phyloP scores from a whole-genome alignment of 2,329 filamentous ascomycete genomes.

The Penicillium sumatraense region DNA sequence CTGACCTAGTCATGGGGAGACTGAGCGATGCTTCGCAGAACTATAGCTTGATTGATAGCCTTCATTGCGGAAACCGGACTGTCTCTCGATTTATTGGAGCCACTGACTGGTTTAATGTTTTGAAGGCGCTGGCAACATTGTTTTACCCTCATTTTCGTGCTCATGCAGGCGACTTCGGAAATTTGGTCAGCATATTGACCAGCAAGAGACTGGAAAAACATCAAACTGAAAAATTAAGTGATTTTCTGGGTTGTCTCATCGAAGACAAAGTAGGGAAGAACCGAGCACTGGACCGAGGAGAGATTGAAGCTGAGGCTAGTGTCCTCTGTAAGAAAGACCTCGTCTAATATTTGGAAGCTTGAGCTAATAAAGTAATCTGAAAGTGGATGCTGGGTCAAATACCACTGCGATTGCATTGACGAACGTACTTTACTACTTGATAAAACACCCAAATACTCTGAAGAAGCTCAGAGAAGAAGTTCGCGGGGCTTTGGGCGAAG shows the following conservation, averaged over 20 bases:
- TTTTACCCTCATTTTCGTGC: too few species aligned
- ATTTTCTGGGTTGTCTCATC: neutral
- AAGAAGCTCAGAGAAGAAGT: conserved; percentile 44
- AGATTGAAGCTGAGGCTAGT: neutral
- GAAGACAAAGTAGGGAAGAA: neutral
- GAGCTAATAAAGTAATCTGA: neutral
- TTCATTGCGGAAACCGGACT: too few species aligned
- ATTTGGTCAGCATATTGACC: too few species aligned
- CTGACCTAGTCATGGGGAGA: neutral
- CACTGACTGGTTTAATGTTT: too few species aligned
- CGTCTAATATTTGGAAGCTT: too few species aligned
- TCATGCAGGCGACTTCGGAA: too few species aligned
- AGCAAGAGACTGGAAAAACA: too few species aligned
- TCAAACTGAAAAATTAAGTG: neutral
- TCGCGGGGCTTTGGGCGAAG: conserved; percentile 39
- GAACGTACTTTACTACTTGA: neutral
- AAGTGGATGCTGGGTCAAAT: neutral
- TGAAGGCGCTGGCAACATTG: too few species aligned
- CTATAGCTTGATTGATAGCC: too few species aligned
- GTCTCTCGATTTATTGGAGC: too few species aligned
- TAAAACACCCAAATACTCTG: neutral
- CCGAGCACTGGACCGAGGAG: neutral
- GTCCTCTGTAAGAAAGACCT: too few species aligned
- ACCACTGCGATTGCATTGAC: neutral
- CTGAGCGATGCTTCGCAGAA: too few species aligned